phyloP scores from a whole-genome alignment of 2,329 filamentous ascomycete species.

The Aspergillus nomiae region DNA sequence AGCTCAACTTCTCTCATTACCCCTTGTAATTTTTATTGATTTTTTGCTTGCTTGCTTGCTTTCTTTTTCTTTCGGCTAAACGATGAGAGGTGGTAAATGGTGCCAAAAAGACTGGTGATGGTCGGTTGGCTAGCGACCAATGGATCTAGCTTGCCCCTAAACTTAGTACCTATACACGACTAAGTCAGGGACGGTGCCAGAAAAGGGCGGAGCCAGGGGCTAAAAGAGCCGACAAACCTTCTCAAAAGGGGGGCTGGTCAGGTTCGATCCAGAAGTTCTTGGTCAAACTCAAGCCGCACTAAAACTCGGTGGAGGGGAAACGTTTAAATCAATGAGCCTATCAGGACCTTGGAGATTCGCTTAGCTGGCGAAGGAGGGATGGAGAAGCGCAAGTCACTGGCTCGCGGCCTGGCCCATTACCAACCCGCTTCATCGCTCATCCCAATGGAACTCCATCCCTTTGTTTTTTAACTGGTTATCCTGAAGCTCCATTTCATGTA shows the following conservation, averaged over 20 bases:
- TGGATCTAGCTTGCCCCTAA: background rate
- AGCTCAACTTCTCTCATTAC: background rate
- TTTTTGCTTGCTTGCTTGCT: background rate
- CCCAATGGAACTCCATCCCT: conserved; percentile 3
- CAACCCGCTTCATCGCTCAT: background rate
- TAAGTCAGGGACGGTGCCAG: conserved; percentile 3
- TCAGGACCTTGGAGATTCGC: background rate
- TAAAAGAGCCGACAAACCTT: conserved; percentile 4
- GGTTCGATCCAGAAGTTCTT: background rate
- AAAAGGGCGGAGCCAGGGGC: conserved; percentile 7
- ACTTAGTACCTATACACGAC: background rate
- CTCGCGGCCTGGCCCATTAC: background rate
- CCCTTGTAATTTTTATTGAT: background rate
- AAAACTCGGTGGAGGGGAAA: background rate
- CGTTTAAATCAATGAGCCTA: background rate
- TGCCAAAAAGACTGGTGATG: background rate
- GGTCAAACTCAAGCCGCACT: background rate
- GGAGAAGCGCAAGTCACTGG: conserved; percentile 2
- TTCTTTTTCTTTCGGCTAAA: background rate
- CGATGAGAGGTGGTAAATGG: background rate
- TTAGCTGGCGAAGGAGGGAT: conserved; percentile 2
- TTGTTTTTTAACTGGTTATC: background rate
- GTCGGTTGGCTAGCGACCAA: background rate
- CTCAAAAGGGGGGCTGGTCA: conserved; percentile 6
- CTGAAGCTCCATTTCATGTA: background rate